These are phyloP conservation scores for Pseudogymnoascus sp. DNA, from an alignment of 2,329 filamentous ascomycete species.

Conservation along the genomic window DNA sequence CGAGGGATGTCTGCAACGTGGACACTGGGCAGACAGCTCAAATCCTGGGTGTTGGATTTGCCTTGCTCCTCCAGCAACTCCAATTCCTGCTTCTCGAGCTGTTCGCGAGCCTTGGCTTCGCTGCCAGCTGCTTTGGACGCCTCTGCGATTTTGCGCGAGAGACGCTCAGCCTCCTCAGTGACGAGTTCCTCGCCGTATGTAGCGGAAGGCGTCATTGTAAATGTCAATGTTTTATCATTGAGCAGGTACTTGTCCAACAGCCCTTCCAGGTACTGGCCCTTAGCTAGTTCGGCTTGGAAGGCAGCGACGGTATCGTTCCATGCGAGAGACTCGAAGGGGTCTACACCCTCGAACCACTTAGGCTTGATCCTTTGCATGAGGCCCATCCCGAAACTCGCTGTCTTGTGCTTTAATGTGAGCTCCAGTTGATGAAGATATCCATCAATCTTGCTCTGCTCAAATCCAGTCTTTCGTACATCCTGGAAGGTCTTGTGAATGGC, in stretches of 20 bases:
- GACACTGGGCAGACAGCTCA: conserved; percentile 82
- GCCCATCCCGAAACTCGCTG: conserved; percentile 86
- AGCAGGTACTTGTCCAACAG: conserved; percentile 85
- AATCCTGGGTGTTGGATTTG: conserved; percentile 73
- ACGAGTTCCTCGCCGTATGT: conserved; percentile 68
- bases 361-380: conserved; percentile 83
- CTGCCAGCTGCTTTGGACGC: conserved; percentile 62
- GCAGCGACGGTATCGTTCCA: conserved; percentile 84
- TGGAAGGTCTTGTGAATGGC: conserved; percentile 66
- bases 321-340: conserved; percentile 82
- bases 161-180: conserved; percentile 66
- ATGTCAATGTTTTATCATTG: conserved; percentile 78
- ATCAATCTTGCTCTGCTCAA: conserved; percentile 84
- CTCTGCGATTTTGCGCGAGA: conserved; percentile 67
- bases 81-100: conserved; percentile 71
- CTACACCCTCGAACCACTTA: conserved; percentile 90
- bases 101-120: conserved; percentile 61
- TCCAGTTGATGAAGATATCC: conserved; percentile 92
- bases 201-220: conserved; percentile 85
- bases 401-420: conserved; percentile 91
- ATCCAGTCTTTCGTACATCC: conserved; percentile 66
- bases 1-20: conserved; percentile 85
- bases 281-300: conserved; percentile 70
- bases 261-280: conserved; percentile 74
- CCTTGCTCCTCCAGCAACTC: conserved; percentile 76